Evolutionary conservation across 768 basidiomycete species (phyloP).

Genomic region (Lentinula edodes): DNA sequence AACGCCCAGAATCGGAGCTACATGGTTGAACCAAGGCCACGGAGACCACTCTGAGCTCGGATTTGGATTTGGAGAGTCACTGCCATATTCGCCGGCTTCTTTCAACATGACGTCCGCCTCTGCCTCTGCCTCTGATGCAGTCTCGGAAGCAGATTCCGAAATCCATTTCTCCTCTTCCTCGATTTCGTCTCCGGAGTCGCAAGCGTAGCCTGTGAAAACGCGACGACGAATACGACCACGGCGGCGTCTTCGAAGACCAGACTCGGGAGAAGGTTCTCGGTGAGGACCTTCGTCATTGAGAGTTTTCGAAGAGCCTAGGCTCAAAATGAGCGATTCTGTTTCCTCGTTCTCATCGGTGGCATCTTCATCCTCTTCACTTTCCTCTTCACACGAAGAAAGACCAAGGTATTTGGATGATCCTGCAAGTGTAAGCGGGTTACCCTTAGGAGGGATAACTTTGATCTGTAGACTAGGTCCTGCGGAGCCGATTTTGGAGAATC

Average conservation of each 20-base stretch:
- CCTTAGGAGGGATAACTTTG: background rate
- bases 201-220: slow-evolving; percentile 27
- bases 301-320: background rate
- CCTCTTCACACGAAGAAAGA: background rate
- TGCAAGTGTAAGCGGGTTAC: background rate
- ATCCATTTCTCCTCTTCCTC: slow-evolving; percentile 6
- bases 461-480: background rate
- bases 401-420: background rate
- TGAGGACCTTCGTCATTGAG: background rate
- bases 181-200: slow-evolving; percentile 31
- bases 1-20: background rate
- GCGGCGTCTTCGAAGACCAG: slow-evolving; percentile 9
- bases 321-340: background rate
- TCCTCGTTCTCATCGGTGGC: background rate
- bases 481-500: background rate
- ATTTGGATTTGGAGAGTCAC: background rate
- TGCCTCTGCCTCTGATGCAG: slow-evolving; percentile 16
- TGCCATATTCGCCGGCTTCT: background rate
- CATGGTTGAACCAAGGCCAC: background rate
- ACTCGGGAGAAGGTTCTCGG: background rate
- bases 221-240: slow-evolving; percentile 21
- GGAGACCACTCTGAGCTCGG: background rate
- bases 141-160: slow-evolving; percentile 6
- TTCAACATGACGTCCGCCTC: slow-evolving; percentile 3
- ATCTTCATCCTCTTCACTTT: background rate